Conservation (phyloP, 176 grass and related monocot species). For the sorghum (Sorghum bicolor) region DNA sequence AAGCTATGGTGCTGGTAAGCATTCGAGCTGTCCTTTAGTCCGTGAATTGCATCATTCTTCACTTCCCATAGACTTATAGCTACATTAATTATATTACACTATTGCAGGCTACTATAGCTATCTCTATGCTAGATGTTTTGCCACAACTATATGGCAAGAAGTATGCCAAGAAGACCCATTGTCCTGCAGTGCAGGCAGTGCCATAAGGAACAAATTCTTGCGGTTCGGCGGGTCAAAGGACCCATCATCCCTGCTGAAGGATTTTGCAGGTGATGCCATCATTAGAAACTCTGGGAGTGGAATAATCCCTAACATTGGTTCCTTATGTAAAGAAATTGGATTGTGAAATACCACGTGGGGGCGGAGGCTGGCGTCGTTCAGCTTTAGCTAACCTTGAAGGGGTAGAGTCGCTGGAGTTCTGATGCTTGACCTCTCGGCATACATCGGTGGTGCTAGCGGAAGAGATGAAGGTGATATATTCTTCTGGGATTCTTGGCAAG, state of each 20-base stretch:
- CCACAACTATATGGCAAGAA: conserved; percentile 87
- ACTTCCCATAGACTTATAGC: neutral
- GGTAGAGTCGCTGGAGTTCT: conserved; percentile 1
- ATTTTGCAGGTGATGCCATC: conserved; percentile 57
- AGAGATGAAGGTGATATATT: neutral
- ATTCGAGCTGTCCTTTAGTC: neutral
- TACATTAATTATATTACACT: neutral
- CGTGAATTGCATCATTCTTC: neutral
- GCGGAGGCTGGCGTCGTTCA: neutral
- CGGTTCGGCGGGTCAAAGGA: conserved; percentile 70
- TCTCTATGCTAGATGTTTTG: conserved; percentile 93
- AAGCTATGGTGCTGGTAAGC: conserved; percentile 82
- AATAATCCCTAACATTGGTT: conserved; percentile 62
- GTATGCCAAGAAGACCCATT: conserved; percentile 70
- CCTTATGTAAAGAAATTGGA: conserved; percentile 64
- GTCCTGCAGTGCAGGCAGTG: conserved; percentile 54
- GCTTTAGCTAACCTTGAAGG: neutral
- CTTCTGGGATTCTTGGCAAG: neutral
- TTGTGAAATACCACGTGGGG: conserved; percentile 31
- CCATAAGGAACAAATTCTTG: conserved; percentile 60
- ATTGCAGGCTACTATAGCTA: conserved; percentile 90
- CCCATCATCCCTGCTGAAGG: conserved; percentile 65
- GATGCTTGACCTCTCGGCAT: neutral
- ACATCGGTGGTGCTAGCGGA: neutral
- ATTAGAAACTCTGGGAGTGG: conserved; percentile 57